Evolutionary conservation across 352 stramenopile genomes (phyloP), one percentile per base, ranked within the genome.

Genomic region (Phytopythium chamaehyphon): DNA sequence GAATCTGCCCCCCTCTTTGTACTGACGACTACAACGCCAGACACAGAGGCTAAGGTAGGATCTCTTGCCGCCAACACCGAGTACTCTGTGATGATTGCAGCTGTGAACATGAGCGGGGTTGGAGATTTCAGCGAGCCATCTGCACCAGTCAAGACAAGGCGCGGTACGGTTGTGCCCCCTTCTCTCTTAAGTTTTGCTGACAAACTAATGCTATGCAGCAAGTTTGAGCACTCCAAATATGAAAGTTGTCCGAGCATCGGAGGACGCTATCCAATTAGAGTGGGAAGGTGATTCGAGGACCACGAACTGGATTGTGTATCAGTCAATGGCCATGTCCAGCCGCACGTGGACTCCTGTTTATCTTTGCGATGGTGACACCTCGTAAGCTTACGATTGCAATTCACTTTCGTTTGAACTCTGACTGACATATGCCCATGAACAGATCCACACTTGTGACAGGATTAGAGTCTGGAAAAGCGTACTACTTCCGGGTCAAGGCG

Each of bases 81-180:
- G 37, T 90, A 87, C 56, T 42, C 39, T 14, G 55, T 66, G 15
- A 51, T 73, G 36, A 59, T 90, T 3, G 73, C 70, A 16, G 74
- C 79, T 1, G 65, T 84, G 35, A 88, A 71, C 24, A 36, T 90
- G 33, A 68, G 84, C 38, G 79, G 79, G 2, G 63, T 79, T 45
- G 82, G 79, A 47, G 61, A 72, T 8, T 83, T 82, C 49, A 80
- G 76, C 24, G 19, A 44, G 2, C 39, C 50, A 2, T 84, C 69
- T 6, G 33, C 66, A 14, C 40, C 60, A 8, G 55, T 55, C 3
- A 69, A 36, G 39, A 85, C 76, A 0, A 50, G 51, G 24, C 60
- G 18, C 64, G 62, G 73, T 82, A 19, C 36, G 43, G 23, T 3
- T 33, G 22, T 44, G 21, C 11, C 6, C 18, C 15, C 2, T 40